Base-by-base conservation (phyloP, 768 basidiomycete species). In the Artomyces pyxidatus region DNA sequence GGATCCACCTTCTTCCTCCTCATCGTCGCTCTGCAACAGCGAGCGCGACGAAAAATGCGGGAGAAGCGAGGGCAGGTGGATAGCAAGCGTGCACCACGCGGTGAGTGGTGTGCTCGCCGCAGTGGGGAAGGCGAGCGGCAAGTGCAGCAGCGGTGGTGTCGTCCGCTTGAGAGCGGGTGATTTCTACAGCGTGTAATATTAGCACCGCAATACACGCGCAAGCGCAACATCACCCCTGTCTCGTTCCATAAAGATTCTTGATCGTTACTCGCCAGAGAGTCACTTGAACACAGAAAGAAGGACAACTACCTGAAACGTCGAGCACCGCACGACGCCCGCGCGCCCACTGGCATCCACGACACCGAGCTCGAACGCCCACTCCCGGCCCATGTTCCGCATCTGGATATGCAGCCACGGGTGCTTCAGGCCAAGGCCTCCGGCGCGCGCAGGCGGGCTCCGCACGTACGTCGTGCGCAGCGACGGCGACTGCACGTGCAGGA, bases 401-500 rank as follows among this genome's bases (percentile, higher is more conserved):
- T 90, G 88, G 7, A 89, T 40, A 60, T 89, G 83, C 47, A 90
- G 61, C 84, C 86, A 88, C 6, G 78, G 70, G 58, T 83, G 83
- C 59, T 75, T 80, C 46, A 89, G 60, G 14, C 80, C 81, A 40
- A 88, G 66, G 26, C 68, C 71, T 28, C 48, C 49, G 21, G 49
- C 45, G 28, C 54, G 37, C 41, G 54, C 54, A 30, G 50, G 46
- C 14, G 87, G 87, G 56, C 74, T 81, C 7, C 76, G 79, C 29
- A 90, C 75, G 58, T 73, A 89, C 0, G 87, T 85, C 45, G 70
- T 80, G 45, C 67, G 73, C 28, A 88, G 58, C 11, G 81, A 83
- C 22, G 88, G 87, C 4, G 85, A 88, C 58, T 90, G 88, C 42
- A 90, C 73, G 53, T 90, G 87, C 12, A 90, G 72, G 1, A 88